Evolutionary conservation across 2,329 filamentous ascomycete species (phyloP).

Genomic region (Clarireedia paspali): DNA sequence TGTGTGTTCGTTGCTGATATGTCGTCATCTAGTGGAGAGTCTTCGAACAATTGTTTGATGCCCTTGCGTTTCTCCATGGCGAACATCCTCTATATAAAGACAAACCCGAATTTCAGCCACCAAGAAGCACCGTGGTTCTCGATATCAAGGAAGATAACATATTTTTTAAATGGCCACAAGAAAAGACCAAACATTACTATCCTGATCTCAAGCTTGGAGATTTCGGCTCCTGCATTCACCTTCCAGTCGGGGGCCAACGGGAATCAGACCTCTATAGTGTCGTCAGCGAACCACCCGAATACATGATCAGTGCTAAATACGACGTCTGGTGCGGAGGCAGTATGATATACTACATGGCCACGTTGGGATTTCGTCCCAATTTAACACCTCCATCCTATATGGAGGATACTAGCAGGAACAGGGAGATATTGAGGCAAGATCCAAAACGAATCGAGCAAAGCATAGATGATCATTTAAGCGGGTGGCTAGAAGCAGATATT

Average conservation of each 20-base stretch:
- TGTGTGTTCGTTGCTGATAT: no score
- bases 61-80: conserved; percentile 2
- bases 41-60: conserved; percentile 1
- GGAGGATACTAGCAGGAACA: background rate
- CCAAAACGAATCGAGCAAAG: background rate
- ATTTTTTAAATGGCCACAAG: background rate
- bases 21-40: background rate
- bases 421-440: background rate
- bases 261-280: background rate
- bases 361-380: background rate
- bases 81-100: conserved; percentile 4
- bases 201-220: conserved; percentile 4
- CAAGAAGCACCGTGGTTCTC: background rate
- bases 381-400: background rate
- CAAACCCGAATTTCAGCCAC: background rate
- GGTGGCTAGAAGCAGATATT: background rate
- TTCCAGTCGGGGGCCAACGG: background rate
- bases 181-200: background rate
- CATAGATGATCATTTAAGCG: background rate
- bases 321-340: conserved; percentile 3
- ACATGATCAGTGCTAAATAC: background rate
- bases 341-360: conserved; percentile 1
- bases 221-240: conserved; percentile 4
- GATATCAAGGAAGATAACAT: conserved; percentile 1
- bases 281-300: background rate